Evolutionary conservation across 2,329 filamentous ascomycete genomes (phyloP).

Genomic region (Fusarium clavum): DNA sequence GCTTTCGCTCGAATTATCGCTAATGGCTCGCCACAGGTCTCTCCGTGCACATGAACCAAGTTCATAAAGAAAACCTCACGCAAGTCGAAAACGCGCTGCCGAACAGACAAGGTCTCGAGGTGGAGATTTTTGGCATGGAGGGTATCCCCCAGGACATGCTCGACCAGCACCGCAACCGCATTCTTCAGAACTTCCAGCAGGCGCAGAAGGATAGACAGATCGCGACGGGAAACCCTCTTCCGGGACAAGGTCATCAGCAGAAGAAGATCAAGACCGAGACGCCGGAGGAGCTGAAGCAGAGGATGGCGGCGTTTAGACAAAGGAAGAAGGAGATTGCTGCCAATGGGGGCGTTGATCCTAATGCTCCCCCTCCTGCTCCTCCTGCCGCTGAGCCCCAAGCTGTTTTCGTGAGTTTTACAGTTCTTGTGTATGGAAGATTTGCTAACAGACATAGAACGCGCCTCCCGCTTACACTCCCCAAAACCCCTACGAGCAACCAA

Average conservation of each 20-base stretch:
- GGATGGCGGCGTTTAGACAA: constrained; percentile 81
- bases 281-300: constrained; percentile 80
- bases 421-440: not conserved
- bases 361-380: constrained; percentile 29
- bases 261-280: constrained; percentile 81
- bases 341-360: constrained; percentile 58
- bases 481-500: constrained; percentile 21
- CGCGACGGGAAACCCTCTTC: constrained; percentile 84
- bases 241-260: constrained; percentile 65
- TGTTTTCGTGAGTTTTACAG: constrained; percentile 66
- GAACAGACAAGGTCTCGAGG: constrained; percentile 84
- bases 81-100: constrained; percentile 92
- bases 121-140: constrained; percentile 99
- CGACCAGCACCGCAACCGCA: constrained; percentile 85
- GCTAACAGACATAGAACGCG: constrained; percentile 50
- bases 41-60: constrained; percentile 96
- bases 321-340: constrained; percentile 69
- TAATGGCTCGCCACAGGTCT: constrained; percentile 70
- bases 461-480: constrained; percentile 53
- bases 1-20: fast-evolving
- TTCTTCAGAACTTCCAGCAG: constrained; percentile 87
- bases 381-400: constrained; percentile 60
- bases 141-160: constrained; percentile 90
- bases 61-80: constrained; percentile 92
- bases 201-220: constrained; percentile 85